A percentile compares a stretch with the other conserved stretches of the same genome.
phyloP scores from a whole-genome alignment of 2,329 filamentous ascomycete genomes.

The Fusarium siculi region DNA sequence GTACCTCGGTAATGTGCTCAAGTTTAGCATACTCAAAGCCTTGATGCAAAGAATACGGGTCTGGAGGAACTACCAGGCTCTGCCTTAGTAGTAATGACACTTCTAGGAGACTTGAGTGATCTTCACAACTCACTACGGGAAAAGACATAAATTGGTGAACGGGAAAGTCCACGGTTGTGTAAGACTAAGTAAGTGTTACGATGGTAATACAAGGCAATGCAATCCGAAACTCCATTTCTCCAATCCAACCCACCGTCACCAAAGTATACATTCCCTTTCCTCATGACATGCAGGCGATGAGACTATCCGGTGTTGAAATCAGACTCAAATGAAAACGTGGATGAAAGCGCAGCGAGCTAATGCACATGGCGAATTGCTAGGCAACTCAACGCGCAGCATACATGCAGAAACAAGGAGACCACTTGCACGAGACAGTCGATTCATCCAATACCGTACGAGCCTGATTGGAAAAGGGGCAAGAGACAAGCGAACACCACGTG shows the following conservation, averaged over 20 bases:
- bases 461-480: constrained; percentile 11
- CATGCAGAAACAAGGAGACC: constrained; percentile 37
- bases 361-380: constrained; percentile 10
- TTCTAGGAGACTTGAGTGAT: neutral
- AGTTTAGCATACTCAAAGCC: neutral
- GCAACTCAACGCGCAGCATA: constrained; percentile 20
- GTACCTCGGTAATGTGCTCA: neutral
- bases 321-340: constrained; percentile 17
- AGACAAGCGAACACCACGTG: constrained; percentile 12
- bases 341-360: constrained; percentile 7
- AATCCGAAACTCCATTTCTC: constrained; percentile 35
- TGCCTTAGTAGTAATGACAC: neutral
- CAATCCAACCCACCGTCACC: constrained; percentile 16
- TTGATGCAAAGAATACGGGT: neutral
- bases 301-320: constrained; percentile 19
- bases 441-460: constrained; percentile 35
- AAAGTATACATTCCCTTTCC: constrained; percentile 34
- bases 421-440: constrained; percentile 36
- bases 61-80: neutral
- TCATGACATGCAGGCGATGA: constrained; percentile 35
- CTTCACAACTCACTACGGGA: neutral
- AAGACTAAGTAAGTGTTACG: constrained; percentile 24
- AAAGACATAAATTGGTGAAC: neutral
- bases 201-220: constrained; percentile 32
- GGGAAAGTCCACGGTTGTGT: constrained; percentile 8